Conservation (phyloP, 2,329 filamentous ascomycete species). For the Xylariaceae sp. region DNA sequence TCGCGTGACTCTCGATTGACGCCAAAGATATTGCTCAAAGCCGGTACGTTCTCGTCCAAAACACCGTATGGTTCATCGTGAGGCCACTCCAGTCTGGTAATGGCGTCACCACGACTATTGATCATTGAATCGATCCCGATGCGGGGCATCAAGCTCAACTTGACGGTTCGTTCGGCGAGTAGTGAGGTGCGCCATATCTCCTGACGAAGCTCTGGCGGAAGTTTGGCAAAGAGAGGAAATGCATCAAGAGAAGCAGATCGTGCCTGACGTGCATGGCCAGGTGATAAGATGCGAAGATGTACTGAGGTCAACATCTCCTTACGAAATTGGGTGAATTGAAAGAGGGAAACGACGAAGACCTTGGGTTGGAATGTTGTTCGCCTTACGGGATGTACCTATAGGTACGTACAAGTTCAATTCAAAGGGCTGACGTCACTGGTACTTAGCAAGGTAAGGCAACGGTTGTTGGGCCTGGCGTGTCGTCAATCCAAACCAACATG, state of each 20-base stretch:
- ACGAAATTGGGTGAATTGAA: not conserved
- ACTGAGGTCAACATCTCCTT: not conserved
- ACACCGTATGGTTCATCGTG: not conserved
- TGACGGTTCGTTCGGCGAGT: not conserved
- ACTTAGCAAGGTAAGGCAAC: not conserved
- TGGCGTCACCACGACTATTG: not conserved
- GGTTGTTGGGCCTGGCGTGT: not conserved
- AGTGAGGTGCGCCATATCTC: not conserved
- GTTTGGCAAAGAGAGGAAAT: not conserved
- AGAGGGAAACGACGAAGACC: not conserved
- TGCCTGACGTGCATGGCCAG: not conserved
- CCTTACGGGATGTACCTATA: not conserved
- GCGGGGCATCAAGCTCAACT: not conserved
- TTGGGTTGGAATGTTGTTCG: not conserved
- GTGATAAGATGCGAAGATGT: not conserved
- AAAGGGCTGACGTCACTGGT: not conserved
- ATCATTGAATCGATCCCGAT: not conserved
- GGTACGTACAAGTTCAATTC: not conserved
- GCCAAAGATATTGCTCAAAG: not conserved
- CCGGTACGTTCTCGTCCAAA: not conserved
- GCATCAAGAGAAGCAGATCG: not conserved
- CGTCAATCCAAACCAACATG: not conserved
- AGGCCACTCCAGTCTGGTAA: not conserved
- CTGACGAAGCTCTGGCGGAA: not conserved
- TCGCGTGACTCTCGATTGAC: not conserved